A percentile compares a stretch with the other conserved stretches of the same genome.
Evolutionary conservation across 805 yeast species (phyloP).

Genomic region (Hemisphaericaspora nanyangensis): DNA sequence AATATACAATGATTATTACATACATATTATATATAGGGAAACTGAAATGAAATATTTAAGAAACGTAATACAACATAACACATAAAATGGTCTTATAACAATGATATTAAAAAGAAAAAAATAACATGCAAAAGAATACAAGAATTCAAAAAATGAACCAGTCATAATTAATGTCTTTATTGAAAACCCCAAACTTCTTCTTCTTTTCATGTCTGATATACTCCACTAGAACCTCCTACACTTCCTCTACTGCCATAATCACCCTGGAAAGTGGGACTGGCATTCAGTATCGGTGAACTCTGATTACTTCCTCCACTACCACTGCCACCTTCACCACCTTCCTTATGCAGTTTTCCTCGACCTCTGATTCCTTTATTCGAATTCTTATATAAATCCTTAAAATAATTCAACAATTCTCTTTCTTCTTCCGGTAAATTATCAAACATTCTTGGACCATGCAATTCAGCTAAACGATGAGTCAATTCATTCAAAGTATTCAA

Average conservation of each 20-base stretch:
- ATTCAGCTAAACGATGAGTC: constrained; percentile 63
- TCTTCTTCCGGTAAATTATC: constrained; percentile 58
- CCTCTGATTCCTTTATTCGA: constrained; percentile 91
- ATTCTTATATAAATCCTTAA: constrained; percentile 79
- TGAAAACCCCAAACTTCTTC: too few species aligned
- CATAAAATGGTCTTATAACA: not conserved
- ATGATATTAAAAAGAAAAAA: not conserved
- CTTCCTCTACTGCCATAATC: not conserved
- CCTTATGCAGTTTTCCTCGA: constrained; percentile 54
- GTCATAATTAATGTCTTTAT: too few species aligned
- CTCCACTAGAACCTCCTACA: too few species aligned
- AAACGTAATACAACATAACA: not conserved
- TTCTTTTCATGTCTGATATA: too few species aligned
- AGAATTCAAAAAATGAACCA: too few species aligned
- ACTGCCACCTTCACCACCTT: not conserved
- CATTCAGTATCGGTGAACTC: not conserved
- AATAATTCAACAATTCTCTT: constrained; percentile 67
- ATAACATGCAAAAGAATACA: too few species aligned
- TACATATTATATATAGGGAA: not conserved
- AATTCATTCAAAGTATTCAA: constrained; percentile 62
- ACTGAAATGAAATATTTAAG: too few species aligned
- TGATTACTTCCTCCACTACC: not conserved
- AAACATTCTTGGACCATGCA: constrained; percentile 40
- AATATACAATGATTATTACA: too few species aligned
- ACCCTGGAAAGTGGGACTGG: constrained; percentile 2